Conservation (phyloP, 2,329 filamentous ascomycete species). For the Penicillium sp. region DNA sequence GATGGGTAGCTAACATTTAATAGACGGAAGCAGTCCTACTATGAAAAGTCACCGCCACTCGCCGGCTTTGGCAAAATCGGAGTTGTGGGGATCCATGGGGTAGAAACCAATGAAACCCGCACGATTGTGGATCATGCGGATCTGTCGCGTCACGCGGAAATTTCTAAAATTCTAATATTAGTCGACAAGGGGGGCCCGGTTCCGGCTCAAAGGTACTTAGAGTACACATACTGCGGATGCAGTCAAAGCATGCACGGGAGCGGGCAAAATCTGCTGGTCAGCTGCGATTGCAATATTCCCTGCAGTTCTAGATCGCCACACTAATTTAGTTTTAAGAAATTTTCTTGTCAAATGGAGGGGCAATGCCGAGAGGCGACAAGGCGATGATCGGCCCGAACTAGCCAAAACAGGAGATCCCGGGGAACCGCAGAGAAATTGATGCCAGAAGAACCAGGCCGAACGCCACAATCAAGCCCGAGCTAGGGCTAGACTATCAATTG, state of each 20-base stretch:
- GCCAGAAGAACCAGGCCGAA: conserved; percentile 1
- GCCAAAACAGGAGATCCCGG: conserved; percentile 1
- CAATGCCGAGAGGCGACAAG: background rate
- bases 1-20: background rate
- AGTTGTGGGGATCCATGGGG: conserved; percentile 1
- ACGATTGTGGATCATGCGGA: conserved; percentile 4
- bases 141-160: conserved; percentile 3
- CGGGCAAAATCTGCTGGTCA: background rate
- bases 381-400: conserved; percentile 3
- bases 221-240: background rate
- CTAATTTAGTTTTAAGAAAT: background rate
- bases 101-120: conserved; percentile 4
- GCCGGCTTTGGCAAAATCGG: conserved; percentile 2
- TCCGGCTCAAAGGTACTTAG: background rate
- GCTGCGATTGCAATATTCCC: background rate
- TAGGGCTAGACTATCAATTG: background rate
- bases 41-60: conserved; percentile 3
- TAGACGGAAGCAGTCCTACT: conserved; percentile 1
- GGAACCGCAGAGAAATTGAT: background rate
- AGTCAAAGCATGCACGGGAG: background rate
- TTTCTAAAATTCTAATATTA: conserved; percentile 6
- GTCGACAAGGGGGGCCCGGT: background rate
- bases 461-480: background rate
- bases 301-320: background rate
- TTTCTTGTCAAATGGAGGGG: background rate